These are phyloP conservation scores for Pythium vanterpoolii DNA, from an alignment of 352 stramenopile species.

Conservation along the genomic window DNA sequence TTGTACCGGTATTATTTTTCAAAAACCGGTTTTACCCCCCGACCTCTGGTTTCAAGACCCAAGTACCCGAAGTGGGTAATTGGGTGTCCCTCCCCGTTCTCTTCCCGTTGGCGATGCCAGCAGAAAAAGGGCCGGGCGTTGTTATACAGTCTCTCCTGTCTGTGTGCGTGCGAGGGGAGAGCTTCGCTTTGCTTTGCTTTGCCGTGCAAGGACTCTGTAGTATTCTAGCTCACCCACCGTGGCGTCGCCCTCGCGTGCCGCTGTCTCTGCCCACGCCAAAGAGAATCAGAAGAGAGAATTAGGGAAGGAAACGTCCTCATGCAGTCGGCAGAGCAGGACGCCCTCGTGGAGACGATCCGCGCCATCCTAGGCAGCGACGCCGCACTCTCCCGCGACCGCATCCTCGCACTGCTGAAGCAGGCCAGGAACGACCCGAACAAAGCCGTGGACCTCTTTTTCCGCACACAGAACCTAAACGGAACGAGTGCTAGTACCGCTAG, in stretches of 20 bases:
- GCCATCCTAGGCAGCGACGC: conserved; percentile 63
- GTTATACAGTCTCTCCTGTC: too few relatives aligned
- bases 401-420: conserved; percentile 55
- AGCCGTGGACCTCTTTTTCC: conserved; percentile 78
- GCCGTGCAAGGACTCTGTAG: too few relatives aligned
- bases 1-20: neutral
- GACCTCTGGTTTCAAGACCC: conserved; percentile 12
- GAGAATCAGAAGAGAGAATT: neutral
- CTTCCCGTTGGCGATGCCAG: neutral
- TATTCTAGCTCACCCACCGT: neutral
- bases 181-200: neutral
- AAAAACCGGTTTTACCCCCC: conserved; percentile 2
- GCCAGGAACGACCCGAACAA: conserved; percentile 79
- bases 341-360: conserved; percentile 74
- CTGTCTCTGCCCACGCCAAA: neutral
- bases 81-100: conserved; percentile 4
- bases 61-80: conserved; percentile 11
- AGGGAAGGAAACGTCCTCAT: neutral
- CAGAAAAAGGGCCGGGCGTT: conserved; percentile 10
- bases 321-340: conserved; percentile 35
- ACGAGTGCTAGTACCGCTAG: neutral
- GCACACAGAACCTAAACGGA: conserved; percentile 48
- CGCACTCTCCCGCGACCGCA: conserved; percentile 53
- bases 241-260: neutral
- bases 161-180: neutral